A percentile compares a stretch with the other conserved stretches of the same genome.
Conservation (phyloP, 495 filamentous ascomycete genomes). For the Viridothelium virens region DNA sequence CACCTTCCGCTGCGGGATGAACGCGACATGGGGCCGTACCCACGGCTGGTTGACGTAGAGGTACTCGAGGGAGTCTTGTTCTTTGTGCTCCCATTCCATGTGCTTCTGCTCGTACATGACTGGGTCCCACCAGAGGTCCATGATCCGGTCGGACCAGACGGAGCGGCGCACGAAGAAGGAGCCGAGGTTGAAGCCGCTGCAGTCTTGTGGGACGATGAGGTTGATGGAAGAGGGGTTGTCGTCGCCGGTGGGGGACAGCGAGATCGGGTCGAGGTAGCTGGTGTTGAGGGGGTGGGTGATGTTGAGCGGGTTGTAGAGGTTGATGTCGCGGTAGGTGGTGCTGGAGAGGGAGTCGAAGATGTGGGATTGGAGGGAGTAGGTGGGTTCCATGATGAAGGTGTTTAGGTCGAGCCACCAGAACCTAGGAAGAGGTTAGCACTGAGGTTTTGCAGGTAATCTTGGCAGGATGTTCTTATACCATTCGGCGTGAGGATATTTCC, state of each 20-base stretch:
- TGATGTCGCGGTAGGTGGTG: slow-evolving; percentile 91
- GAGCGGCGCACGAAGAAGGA: slow-evolving; percentile 86
- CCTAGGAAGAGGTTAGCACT: slow-evolving; percentile 43
- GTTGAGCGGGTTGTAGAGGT: slow-evolving; percentile 89
- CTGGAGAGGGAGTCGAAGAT: slow-evolving; percentile 72
- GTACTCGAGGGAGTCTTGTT: slow-evolving; percentile 91
- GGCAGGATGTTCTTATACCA: slow-evolving; percentile 53
- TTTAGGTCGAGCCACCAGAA: slow-evolving; percentile 99
- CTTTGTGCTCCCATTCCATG: slow-evolving; percentile 99
- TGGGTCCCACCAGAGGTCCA: slow-evolving; percentile 99
- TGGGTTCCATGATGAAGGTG: slow-evolving; percentile 96
- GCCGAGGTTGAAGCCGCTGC: slow-evolving; percentile 90
- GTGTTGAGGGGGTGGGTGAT: slow-evolving; percentile 67
- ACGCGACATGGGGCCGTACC: slow-evolving; percentile 81
- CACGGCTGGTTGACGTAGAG: slow-evolving; percentile 87
- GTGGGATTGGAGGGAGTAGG: slow-evolving; percentile 80
- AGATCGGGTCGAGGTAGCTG: slow-evolving; percentile 65
- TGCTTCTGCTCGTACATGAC: slow-evolving; percentile 97
- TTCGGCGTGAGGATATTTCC: slow-evolving; percentile 90
- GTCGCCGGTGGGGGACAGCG: slow-evolving; percentile 67
- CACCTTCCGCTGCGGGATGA: slow-evolving; percentile 84
- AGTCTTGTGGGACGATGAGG: slow-evolving; percentile 87
- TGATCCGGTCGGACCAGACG: slow-evolving; percentile 80
- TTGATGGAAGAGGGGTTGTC: slow-evolving; percentile 67
- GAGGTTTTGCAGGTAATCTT: background rate